Base-by-base conservation (phyloP, 441 rosid species). In the Melianthus villosus region DNA sequence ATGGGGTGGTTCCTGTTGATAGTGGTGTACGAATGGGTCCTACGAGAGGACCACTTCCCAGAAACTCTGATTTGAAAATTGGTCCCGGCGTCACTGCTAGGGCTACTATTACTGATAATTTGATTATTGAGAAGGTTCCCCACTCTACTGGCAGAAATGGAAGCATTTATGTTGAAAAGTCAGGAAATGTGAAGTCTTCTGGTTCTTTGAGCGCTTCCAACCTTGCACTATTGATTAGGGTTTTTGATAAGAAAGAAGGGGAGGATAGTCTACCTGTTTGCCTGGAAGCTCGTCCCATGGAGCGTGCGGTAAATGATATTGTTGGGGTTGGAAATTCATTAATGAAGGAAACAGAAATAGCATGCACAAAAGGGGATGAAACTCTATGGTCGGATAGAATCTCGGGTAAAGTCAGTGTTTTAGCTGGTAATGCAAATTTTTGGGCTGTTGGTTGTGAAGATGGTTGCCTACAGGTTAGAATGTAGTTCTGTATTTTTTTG, bases 391-490 rank as follows among this genome's bases (percentile, higher is more conserved):
- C 83, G 34, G 96, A 89, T 49, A 68, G 94, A 59, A 71, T 89
- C 35, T 56, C 82, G 1, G 96, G 95, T 40, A 79, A 70, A 53
- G 92, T 77, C 42, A 79, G 94, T 9, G 96, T 84, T 58, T 65
- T 89, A 53, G 94, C 94, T 11, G 97, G 97, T 44, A 84, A 84
- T 73, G 79, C 81, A 26, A 84, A 89, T 53, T 77, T 89, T 50
- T 89, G 96, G 97, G 97, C 94, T 19, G 92, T 81, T 42, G 97
- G 97, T 19, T 79, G 92, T 44, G 96, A 89, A 60, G 94, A 84
- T 62, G 97, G 97, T 46, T 74, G 78, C 52, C 77, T 84, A 35
- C 94, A 89, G 83, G 97, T 82, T 50, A 53, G 47, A 34, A 29
- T n/a, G 22, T 11, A 29, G 19, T 4, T 16, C 13, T 25, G n/a